Evolutionary conservation across 768 basidiomycete genomes (phyloP), one percentile per base, ranked within the genome.

Genomic region (Suillus spraguei): DNA sequence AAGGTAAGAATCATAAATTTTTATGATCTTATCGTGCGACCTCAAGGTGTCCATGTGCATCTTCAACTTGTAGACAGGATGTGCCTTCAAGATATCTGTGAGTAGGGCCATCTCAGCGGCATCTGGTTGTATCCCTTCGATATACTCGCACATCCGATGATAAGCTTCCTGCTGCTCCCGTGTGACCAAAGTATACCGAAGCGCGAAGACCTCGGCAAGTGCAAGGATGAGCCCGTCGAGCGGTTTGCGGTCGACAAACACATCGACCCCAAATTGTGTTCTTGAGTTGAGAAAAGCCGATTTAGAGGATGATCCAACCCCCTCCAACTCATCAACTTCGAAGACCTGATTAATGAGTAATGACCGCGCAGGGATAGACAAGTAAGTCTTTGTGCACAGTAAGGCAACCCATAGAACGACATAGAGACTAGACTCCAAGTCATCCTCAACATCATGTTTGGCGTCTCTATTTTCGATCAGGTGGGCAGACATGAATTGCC

Each of bases 351-450:
- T 47, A 4, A 47, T 5, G 11, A 47, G 46, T 22, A 47, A 47
- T 22, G 46, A 13, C 13, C 5, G 10, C 0, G 20, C 46, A 13
- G 46, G 46, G 46, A 13, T 5, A 5, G 46, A 22, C 10, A 47
- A 47, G 46, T 22, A 11, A 22, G 46, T 47, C 22, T 4, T 9
- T 4, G 22, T 22, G 22, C 6, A 64, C 60, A 64, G 38, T 5
- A 61, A 17, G 8, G 28, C 42, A 22, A 49, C 52, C 64, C 64
- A 73, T 4, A 70, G 47, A 24, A 72, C 58, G 5, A 72, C 67
- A 39, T 64, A 65, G 46, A 71, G 41, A 60, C 75, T 71, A 0
- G 76, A 77, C 60, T 77, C 74, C 14, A 77, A 35, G 61, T 77
- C 76, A 58, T 78, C 73, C 54, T 68, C 64, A 39, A 74, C 61